Base-by-base conservation (phyloP, 345 rosid species). In the Populus deltoides region DNA sequence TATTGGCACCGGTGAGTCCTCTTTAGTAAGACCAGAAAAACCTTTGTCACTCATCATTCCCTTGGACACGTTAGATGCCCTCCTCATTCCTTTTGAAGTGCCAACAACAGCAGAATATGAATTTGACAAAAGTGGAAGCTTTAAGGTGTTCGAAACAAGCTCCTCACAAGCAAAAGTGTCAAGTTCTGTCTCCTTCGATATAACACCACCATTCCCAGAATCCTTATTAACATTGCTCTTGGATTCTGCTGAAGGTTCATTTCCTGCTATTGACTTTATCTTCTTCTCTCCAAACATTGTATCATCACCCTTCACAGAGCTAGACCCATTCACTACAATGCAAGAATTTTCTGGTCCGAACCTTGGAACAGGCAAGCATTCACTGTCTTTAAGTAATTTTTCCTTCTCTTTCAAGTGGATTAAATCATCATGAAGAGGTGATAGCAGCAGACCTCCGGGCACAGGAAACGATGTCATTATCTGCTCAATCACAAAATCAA, bases 351-450 rank as follows among this genome's bases (percentile, higher is more conserved):
- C 85, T 35, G 77, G 57, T 55, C 77, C 86, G 79, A 72, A 66
- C 29, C 70, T 86, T 68, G 74, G 74, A 66, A 63, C 69, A 86
- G 83, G 77, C 68, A 73, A 70, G 73, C 68, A 82, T 57, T 77
- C 85, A 69, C 68, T 66, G 73, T 85, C 90, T 72, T 84, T 84
- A 47, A 39, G 69, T 82, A 74, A 66, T 77, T 49, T 86, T 78
- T 85, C 89, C 77, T 74, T 88, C 79, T 85, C 81, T 65, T 82
- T 81, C 65, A 95, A 77, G 75, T 73, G 85, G 88, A 91, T 79
- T 9, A 93, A 81, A 82, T 85, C 81, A 78, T 87, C 89, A 25
- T 97, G 81, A 80, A 96, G 98, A 76, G 99, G 99, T 22, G 99
- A 96, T 76, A 94, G 85, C 73, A 92, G 71, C 57, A 78, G 76